Base-by-base conservation (phyloP, 768 basidiomycete genomes). In the Calocera viscosa region DNA sequence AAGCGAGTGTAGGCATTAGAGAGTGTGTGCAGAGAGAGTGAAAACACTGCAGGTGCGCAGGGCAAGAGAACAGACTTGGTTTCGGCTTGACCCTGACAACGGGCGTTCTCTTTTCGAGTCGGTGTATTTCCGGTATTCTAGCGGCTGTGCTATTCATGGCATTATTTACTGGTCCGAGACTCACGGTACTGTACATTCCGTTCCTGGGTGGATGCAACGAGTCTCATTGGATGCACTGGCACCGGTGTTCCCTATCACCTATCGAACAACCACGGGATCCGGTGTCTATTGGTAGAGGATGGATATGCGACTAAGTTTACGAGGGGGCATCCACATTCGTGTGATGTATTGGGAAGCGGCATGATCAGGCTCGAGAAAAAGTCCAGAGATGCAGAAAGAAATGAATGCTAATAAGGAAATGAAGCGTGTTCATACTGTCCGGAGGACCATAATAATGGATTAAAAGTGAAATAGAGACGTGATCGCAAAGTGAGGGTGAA, bases 391-490 rank as follows among this genome's bases (percentile, higher is more conserved):
- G 35, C 53, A 64, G 40, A 64, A 30, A 26, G 63, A 63, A 49
- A 38, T 35, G 33, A 53, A 60, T 32, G 63, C 26, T 7, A 65
- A 28, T 34, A 30, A 34, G 49, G 28, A 68, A 40, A 22, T 17
- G 65, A 39, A 63, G 66, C 49, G 53, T 34, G 66, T 60, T 53
- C 66, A 60, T 60, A 60, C 30, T 60, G 53, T 60, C 53, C 53
- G 16, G 32, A 7, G 30, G 47, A 38, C 66, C 49, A 35, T 28
- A 47, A 47, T 24, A 38, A 33, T 2, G 26, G 30, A 60, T 39
- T 34, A 60, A 41, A 67, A 47, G 43, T 47, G 22, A 38, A 39
- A 39, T 30, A 63, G 19, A 39, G 8, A 14, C 28, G 30, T 47
- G 49, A 60, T 22, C 35, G 28, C 30, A 60, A 3, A n/a, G 53